These are phyloP conservation scores for Echeveria elegans DNA, from an alignment of 164 flowering plant genomes.

Conservation along the genomic window DNA sequence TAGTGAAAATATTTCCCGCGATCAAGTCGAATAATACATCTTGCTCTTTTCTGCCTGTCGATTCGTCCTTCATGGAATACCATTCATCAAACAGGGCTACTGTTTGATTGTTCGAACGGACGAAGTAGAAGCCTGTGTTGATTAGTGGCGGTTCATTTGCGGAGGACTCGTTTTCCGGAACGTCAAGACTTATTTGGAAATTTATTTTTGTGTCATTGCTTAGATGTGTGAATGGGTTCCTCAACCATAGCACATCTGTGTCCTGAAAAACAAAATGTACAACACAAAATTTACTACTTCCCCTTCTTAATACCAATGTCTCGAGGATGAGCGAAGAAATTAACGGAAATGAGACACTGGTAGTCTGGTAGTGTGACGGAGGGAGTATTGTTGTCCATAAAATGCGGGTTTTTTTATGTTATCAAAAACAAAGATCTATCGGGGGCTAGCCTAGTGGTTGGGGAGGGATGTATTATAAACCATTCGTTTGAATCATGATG, in stretches of 20 bases:
- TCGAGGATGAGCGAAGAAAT: too few relatives aligned
- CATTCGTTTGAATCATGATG: too few relatives aligned
- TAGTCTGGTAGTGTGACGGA: too few relatives aligned
- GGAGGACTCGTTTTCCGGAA: slow-evolving; percentile 23
- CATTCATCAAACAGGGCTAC: slow-evolving; percentile 37
- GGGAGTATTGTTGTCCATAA: too few relatives aligned
- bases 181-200: slow-evolving; percentile 52
- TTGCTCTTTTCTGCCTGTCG: slow-evolving; percentile 53
- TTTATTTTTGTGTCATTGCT: slow-evolving; percentile 26
- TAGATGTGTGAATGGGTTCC: slow-evolving; percentile 40
- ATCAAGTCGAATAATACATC: slow-evolving; percentile 46
- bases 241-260: slow-evolving; percentile 60
- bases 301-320: too few relatives aligned
- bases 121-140: slow-evolving; percentile 65
- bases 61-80: slow-evolving; percentile 39
- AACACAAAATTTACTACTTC: too few relatives aligned
- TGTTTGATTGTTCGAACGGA: slow-evolving; percentile 54
- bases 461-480: too few relatives aligned
- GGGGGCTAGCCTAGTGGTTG: too few relatives aligned
- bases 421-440: too few relatives aligned
- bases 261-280: slow-evolving; percentile 35
- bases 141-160: slow-evolving; percentile 20
- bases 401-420: too few relatives aligned
- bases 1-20: slow-evolving; percentile 13
- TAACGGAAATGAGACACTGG: too few relatives aligned